These are phyloP conservation scores for Phytomonas sp. DNA, from an alignment of 208 protist genomes.

Conservation along the genomic window DNA sequence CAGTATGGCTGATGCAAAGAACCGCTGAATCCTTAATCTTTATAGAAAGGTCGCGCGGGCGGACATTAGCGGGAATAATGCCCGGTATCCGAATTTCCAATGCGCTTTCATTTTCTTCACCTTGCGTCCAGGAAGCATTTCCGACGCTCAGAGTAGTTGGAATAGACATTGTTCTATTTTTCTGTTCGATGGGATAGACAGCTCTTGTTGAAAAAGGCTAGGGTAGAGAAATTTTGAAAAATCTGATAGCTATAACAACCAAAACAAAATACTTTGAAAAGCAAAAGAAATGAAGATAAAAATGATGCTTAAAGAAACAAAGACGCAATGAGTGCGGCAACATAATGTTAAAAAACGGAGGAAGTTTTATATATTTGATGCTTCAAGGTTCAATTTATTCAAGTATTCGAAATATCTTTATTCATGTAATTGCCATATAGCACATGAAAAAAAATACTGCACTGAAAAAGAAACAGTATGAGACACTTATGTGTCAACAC, in stretches of 20 bases:
- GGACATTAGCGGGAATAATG: conserved; percentile 47
- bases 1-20: conserved; percentile 60
- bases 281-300: background rate
- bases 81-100: conserved; percentile 74
- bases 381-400: background rate
- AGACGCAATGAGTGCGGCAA: background rate
- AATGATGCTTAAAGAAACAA: background rate
- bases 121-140: conserved; percentile 64
- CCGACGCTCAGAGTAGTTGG: conserved; percentile 46
- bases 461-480: background rate
- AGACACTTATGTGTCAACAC: background rate
- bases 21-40: conserved; percentile 70
- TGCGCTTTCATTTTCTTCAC: conserved; percentile 41
- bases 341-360: background rate
- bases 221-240: background rate
- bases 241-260: conserved; percentile 3
- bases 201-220: background rate
- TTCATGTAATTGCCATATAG: background rate
- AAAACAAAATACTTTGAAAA: conserved; percentile 2
- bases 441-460: background rate
- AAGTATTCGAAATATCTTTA: background rate
- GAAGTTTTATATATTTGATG: background rate
- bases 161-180: conserved; percentile 16
- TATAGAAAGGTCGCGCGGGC: conserved; percentile 64
- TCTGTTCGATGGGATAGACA: background rate